phyloP scores from a whole-genome alignment of 2,329 filamentous ascomycete species.

The Cladobotryum mycophilum region DNA sequence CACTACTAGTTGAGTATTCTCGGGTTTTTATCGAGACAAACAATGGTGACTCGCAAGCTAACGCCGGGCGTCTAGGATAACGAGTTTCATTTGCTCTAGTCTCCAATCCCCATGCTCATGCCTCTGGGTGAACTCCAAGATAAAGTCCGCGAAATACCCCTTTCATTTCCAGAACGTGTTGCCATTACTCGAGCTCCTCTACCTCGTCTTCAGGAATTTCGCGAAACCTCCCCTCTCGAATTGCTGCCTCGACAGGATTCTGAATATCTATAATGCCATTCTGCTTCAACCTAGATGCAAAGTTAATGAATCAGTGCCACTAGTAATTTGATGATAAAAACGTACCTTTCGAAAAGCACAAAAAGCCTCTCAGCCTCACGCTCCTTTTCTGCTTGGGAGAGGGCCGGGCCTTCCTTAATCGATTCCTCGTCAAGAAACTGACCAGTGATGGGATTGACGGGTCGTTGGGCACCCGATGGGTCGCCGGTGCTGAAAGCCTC shows the following conservation, averaged over 20 bases:
- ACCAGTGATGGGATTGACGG: conserved; percentile 80
- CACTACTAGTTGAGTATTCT: too few relatives aligned
- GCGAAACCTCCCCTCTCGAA: conserved; percentile 63
- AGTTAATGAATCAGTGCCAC: conserved; percentile 14
- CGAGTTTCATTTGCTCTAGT: too few relatives aligned
- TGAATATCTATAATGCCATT: conserved; percentile 72
- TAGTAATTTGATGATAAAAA: not conserved
- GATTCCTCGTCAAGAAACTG: conserved; percentile 68
- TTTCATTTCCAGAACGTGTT: not conserved
- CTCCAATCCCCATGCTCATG: too few relatives aligned
- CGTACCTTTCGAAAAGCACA: conserved; percentile 79
- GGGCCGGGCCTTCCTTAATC: conserved; percentile 54
- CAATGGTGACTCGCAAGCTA: too few relatives aligned
- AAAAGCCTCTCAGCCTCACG: conserved; percentile 84
- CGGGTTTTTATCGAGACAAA: too few relatives aligned
- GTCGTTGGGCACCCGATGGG: conserved; percentile 26
- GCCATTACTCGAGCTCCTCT: conserved; percentile 33
- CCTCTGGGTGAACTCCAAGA: too few relatives aligned
- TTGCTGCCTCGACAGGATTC: conserved; percentile 69
- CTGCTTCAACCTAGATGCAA: conserved; percentile 49
- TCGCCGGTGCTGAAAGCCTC: conserved; percentile 34
- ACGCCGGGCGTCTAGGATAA: too few relatives aligned
- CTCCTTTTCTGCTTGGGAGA: conserved; percentile 90
- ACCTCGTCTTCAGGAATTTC: conserved; percentile 54
- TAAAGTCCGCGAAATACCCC: too few relatives aligned